These are phyloP conservation scores for Zarea fungicola DNA, from an alignment of 2,329 filamentous ascomycete genomes.

Conservation along the genomic window DNA sequence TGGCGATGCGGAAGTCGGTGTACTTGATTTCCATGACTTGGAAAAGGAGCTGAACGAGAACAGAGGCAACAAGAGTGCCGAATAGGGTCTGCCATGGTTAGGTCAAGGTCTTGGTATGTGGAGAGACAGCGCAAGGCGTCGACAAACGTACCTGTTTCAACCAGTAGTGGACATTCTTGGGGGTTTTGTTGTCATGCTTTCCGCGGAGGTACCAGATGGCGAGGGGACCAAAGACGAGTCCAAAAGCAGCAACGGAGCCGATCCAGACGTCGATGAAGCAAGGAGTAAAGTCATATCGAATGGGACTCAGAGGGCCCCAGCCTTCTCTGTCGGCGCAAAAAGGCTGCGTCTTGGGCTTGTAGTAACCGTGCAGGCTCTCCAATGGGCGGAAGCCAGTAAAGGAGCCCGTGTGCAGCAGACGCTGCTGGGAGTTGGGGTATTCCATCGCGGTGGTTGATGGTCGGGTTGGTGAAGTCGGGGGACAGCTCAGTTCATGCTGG, in stretches of 20 bases:
- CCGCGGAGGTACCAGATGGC: conserved; percentile 67
- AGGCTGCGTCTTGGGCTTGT: conserved; percentile 62
- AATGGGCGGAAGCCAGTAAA: conserved; percentile 53
- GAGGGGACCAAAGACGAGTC: conserved; percentile 68
- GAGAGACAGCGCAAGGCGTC: too few relatives aligned
- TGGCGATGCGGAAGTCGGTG: conserved; percentile 81
- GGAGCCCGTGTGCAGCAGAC: conserved; percentile 52
- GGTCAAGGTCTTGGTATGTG: too few relatives aligned
- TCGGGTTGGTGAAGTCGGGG: background rate
- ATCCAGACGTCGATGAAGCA: conserved; percentile 96
- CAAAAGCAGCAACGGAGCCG: conserved; percentile 69
- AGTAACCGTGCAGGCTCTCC: conserved; percentile 49
- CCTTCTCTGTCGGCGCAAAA: conserved; percentile 87
- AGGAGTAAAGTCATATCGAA: conserved; percentile 90
- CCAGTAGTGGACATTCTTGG: conserved; percentile 85
- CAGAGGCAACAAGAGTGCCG: conserved; percentile 60
- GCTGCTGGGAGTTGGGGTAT: conserved; percentile 35
- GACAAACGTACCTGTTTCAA: conserved; percentile 78
- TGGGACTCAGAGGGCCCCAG: conserved; percentile 87
- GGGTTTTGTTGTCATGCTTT: conserved; percentile 43
- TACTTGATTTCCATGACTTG: conserved; percentile 61
- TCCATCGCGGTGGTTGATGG: conserved; percentile 3
- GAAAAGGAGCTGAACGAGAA: conserved; percentile 66
- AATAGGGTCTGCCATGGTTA: conserved; percentile 55
- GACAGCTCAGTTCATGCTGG: conserved; percentile 1